Evolutionary conservation across 345 rosid species (phyloP).

Genomic region (Anacardium occidentale): DNA sequence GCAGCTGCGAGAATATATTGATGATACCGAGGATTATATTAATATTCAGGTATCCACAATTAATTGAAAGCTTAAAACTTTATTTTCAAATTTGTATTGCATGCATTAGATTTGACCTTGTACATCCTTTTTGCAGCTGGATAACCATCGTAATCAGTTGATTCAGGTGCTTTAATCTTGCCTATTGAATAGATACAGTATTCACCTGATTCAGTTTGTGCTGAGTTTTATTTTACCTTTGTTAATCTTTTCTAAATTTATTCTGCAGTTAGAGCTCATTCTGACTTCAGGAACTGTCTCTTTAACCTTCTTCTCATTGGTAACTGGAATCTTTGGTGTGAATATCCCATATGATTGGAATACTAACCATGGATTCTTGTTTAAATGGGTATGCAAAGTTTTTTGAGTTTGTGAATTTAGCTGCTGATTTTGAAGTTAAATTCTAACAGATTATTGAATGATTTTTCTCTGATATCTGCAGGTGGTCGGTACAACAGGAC

Average conservation of each 20-base stretch:
- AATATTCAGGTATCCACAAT: slow-evolving; percentile 71
- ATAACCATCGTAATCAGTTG: slow-evolving; percentile 96
- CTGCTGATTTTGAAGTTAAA: background rate
- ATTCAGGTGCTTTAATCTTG: slow-evolving; percentile 62
- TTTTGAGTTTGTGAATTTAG: slow-evolving; percentile 4
- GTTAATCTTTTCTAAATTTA: slow-evolving; percentile 7
- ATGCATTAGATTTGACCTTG: background rate
- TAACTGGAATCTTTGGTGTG: slow-evolving; percentile 89
- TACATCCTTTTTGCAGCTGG: slow-evolving; percentile 61
- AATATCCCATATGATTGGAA: slow-evolving; percentile 95
- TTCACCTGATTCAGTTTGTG: slow-evolving; percentile 88
- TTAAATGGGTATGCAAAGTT: slow-evolving; percentile 63
- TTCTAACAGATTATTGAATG: background rate
- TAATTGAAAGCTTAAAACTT: background rate
- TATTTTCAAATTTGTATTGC: background rate
- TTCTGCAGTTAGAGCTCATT: slow-evolving; percentile 73
- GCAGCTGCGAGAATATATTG: slow-evolving; percentile 96
- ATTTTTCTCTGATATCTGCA: slow-evolving; percentile 21
- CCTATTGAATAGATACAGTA: slow-evolving; percentile 26
- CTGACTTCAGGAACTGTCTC: slow-evolving; percentile 74
- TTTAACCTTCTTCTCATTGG: slow-evolving; percentile 64
- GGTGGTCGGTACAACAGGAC: slow-evolving; percentile 65
- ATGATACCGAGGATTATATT: slow-evolving; percentile 96
- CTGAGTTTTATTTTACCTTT: background rate
- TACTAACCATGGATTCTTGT: slow-evolving; percentile 58